A percentile compares a stretch with the other conserved stretches of the same genome.
These are phyloP conservation scores for Neonectria punicea DNA, from an alignment of 2,329 filamentous ascomycete genomes.

Conservation along the genomic window DNA sequence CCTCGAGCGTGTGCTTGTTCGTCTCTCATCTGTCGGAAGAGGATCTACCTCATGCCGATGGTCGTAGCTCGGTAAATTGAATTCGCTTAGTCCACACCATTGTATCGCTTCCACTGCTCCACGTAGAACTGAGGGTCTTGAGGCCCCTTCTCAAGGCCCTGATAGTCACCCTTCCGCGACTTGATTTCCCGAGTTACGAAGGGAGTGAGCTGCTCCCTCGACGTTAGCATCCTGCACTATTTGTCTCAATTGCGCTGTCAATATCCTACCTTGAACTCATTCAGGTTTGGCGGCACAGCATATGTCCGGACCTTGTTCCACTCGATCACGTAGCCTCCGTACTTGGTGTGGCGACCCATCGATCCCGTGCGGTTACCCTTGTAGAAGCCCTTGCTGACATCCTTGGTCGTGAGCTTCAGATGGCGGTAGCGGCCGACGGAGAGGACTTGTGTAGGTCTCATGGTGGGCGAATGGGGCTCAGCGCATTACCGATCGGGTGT, in stretches of 20 bases:
- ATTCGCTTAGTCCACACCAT: constrained; percentile 64
- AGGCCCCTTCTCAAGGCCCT: constrained; percentile 63
- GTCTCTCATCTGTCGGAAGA: constrained; percentile 10
- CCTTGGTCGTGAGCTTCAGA: constrained; percentile 87
- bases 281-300: constrained; percentile 76
- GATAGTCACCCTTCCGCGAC: constrained; percentile 63
- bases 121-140: constrained; percentile 71
- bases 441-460: constrained; percentile 76
- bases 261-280: constrained; percentile 73
- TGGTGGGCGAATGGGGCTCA: constrained; percentile 49
- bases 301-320: constrained; percentile 92
- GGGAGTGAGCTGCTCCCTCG: constrained; percentile 72
- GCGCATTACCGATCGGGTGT: constrained; percentile 8
- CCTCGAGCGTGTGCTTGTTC: constrained; percentile 13
- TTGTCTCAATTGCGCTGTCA: neutral
- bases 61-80: neutral
- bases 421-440: constrained; percentile 76
- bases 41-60: neutral
- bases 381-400: constrained; percentile 94
- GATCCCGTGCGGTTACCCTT: constrained; percentile 92
- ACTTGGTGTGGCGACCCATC: constrained; percentile 86
- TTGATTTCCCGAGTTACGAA: constrained; percentile 75
- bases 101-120: constrained; percentile 74
- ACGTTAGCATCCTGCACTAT: constrained; percentile 27
- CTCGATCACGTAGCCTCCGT: constrained; percentile 86